phyloP scores from a whole-genome alignment of 2,329 filamentous ascomycete species.

The Aspergillus unguis region DNA sequence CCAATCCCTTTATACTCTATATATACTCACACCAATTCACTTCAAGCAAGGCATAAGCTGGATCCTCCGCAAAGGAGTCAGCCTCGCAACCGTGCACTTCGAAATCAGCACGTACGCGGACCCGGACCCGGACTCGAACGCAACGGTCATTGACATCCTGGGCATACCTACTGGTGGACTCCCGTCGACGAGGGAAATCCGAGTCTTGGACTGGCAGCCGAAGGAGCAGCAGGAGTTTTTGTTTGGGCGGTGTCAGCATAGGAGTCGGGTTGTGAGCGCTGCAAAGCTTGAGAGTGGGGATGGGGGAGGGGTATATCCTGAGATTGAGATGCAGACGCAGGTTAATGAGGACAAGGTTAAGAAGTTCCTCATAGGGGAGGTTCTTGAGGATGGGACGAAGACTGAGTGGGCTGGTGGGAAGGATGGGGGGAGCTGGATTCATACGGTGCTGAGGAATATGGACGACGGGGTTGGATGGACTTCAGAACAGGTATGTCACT shows the following conservation, averaged over 20 bases:
- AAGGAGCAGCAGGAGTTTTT: not conserved
- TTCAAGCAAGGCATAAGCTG: not conserved
- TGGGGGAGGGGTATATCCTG: not conserved
- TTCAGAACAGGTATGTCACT: not conserved
- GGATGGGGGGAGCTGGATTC: not conserved
- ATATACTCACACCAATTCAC: not conserved
- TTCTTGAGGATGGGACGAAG: not conserved
- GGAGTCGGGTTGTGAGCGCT: not conserved
- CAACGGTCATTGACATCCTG: not conserved
- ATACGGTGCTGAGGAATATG: not conserved
- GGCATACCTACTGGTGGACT: not conserved
- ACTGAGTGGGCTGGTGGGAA: not conserved
- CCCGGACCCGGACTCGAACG: not conserved
- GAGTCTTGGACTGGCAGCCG: not conserved
- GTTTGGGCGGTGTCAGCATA: not conserved
- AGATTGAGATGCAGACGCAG: not conserved
- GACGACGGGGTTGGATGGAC: not conserved
- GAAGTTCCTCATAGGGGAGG: not conserved
- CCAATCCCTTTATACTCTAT: too few species aligned
- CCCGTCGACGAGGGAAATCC: not conserved
- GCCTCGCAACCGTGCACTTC: not conserved
- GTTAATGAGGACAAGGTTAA: not conserved
- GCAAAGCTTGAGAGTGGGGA: not conserved
- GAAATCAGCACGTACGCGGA: not conserved
- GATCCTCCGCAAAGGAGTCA: not conserved